Evolutionary conservation across 179 eudicot genomes (phyloP).

Genomic region (Nepenthes alata): DNA sequence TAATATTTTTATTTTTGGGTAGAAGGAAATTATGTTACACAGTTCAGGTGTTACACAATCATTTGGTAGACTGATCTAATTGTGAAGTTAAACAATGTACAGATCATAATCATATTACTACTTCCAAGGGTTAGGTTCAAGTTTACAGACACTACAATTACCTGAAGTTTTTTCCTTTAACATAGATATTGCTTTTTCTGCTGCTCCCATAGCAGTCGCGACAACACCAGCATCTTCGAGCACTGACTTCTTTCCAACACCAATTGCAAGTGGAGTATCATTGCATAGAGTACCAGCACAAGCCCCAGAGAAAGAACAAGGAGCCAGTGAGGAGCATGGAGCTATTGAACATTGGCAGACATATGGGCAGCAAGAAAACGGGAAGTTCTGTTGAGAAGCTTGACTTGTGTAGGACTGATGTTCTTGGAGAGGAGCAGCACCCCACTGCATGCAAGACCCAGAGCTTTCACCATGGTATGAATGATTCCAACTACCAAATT

Average conservation of each 20-base stretch:
- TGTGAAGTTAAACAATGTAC: neutral
- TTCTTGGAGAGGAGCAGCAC: slow-evolving; percentile 27
- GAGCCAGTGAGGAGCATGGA: slow-evolving; percentile 29
- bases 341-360: slow-evolving; percentile 36
- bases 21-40: too few species aligned
- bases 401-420: slow-evolving; percentile 30
- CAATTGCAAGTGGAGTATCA: slow-evolving; percentile 16
- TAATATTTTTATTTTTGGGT: neutral
- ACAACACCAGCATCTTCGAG: slow-evolving; percentile 32
- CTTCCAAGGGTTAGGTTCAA: neutral
- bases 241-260: slow-evolving; percentile 17
- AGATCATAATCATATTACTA: neutral
- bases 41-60: too few species aligned
- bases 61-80: too few species aligned
- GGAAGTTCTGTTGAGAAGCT: slow-evolving; percentile 25
- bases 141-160: slow-evolving; percentile 2
- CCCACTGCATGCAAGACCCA: slow-evolving; percentile 23
- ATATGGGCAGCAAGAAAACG: slow-evolving; percentile 40
- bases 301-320: slow-evolving; percentile 22
- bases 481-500: slow-evolving; percentile 31
- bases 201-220: slow-evolving; percentile 54
- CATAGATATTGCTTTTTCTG: slow-evolving; percentile 52
- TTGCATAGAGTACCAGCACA: slow-evolving; percentile 17
- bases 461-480: slow-evolving; percentile 21
- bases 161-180: slow-evolving; percentile 31